Evolutionary conservation across 192 early-diverging fungal genomes (phyloP), one percentile per base, ranked within the genome.

Genomic region (Umbelopsis ramanniana): DNA sequence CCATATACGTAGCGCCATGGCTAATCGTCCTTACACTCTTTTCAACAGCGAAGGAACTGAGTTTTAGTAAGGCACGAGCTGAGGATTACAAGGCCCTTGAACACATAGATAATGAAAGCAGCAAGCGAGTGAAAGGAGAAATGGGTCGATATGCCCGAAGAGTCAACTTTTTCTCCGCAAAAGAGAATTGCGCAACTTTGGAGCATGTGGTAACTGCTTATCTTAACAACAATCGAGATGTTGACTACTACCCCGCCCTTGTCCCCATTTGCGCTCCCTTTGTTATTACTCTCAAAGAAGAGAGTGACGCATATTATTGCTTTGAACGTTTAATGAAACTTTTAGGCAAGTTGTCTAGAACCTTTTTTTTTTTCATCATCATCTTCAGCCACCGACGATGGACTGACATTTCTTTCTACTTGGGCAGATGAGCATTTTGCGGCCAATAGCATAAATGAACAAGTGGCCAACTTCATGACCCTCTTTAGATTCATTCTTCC

Each of bases 151-250:
- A 91, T 73, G 78, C 87, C 60, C 83, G 81, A 67, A 81, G 79
- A 71, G 73, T 79, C n/a, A 73, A 67, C 22, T 69, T 74, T 29
- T 66, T 85, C n/a, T 63, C 55, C 24, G 74, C 76, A 33, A 80
- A 80, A 50, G 78, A 84, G 55, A 46, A 76, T 14, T 86, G 87
- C 11, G 83, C 84, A 46, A 85, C 86, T n/a, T 88, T 93, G 77
- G 95, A 97, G 74, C 89, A 92, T 46, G 91, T 97, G n/a, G 90
- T 97, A 63, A 90, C 87, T 37, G 89, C 93, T 21, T 95, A 94
- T 77, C 82, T 96, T 76, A 92, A 91, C 82, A 83, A 89, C 75
- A 88, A 93, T 74, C 88, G 89, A 60, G 81, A 87, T 26, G 83
- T 88, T 70, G 93, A 95, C 66, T 96, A 96, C 73, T 82, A 85